These are phyloP conservation scores for Dictyostelium capitatum DNA, from an alignment of 78 protist genomes.

Conservation along the genomic window DNA sequence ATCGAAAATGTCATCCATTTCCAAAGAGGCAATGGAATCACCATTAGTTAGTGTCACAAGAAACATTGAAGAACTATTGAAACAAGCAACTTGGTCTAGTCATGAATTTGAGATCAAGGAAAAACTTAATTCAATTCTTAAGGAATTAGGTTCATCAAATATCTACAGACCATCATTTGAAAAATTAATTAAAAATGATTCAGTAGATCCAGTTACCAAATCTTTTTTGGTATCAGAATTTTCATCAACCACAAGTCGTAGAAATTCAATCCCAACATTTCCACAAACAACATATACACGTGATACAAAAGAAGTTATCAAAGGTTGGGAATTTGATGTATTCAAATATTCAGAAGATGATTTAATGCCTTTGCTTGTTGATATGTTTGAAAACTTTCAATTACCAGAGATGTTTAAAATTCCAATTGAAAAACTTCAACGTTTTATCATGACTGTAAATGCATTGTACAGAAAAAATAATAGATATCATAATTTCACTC, in stretches of 20 bases:
- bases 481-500: constrained; percentile 92
- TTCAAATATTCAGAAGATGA: constrained; percentile 72
- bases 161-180: constrained; percentile 76
- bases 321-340: constrained; percentile 77
- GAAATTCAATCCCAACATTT: constrained; percentile 78
- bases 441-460: constrained; percentile 72
- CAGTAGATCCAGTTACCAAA: constrained; percentile 69
- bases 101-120: constrained; percentile 38
- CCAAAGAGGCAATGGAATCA: constrained; percentile 80
- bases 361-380: constrained; percentile 75
- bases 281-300: constrained; percentile 45
- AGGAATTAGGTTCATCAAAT: constrained; percentile 60
- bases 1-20: constrained; percentile 45
- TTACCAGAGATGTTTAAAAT: constrained; percentile 64
- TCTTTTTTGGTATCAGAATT: constrained; percentile 66
- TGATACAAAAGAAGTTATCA: constrained; percentile 71
- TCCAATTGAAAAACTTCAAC: constrained; percentile 78
- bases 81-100: constrained; percentile 29
- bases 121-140: constrained; percentile 23
- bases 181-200: constrained; percentile 66
- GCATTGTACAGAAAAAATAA: constrained; percentile 54
- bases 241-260: constrained; percentile 7
- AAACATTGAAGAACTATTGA: constrained; percentile 61
- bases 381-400: constrained; percentile 85
- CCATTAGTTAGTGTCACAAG: constrained; percentile 66